Evolutionary conservation across 176 grass and related monocot genomes (phyloP).

Genomic region (Oryza officinalis): DNA sequence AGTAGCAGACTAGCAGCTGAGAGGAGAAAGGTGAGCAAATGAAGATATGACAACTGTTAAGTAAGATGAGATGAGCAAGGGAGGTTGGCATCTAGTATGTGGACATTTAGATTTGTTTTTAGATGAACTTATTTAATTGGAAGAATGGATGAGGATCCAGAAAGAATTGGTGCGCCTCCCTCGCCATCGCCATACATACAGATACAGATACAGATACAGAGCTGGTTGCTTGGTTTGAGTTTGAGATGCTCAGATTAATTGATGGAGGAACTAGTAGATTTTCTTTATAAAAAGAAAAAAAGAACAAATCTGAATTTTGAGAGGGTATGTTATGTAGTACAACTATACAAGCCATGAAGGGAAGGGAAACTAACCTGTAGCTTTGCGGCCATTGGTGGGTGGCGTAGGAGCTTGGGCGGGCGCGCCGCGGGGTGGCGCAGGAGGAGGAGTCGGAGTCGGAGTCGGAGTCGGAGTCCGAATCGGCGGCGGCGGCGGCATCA

Average conservation of each 20-base stretch:
- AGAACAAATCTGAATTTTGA: neutral
- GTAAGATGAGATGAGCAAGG: no score
- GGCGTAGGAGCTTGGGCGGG: slow-evolving; percentile 76
- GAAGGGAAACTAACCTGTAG: slow-evolving; percentile 62
- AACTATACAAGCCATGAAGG: no score
- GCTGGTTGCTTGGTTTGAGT: no score
- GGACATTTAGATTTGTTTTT: no score
- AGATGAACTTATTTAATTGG: neutral
- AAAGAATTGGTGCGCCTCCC: no score
- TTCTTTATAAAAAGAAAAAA: no score
- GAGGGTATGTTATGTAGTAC: neutral
- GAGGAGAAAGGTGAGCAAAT: neutral
- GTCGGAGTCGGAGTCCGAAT: slow-evolving; percentile 17
- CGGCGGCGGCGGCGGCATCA: neutral
- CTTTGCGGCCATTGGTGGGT: slow-evolving; percentile 89
- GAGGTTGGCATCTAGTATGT: neutral
- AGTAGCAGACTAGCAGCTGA: neutral
- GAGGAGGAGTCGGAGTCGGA: slow-evolving; percentile 49
- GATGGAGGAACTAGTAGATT: neutral
- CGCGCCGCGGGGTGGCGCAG: slow-evolving; percentile 41
- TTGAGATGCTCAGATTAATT: neutral
- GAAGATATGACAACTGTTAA: neutral
- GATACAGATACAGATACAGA: no score
- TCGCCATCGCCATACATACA: no score
- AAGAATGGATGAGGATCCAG: neutral